phyloP scores from a whole-genome alignment of 345 rosid species.

The Acer negundo region DNA sequence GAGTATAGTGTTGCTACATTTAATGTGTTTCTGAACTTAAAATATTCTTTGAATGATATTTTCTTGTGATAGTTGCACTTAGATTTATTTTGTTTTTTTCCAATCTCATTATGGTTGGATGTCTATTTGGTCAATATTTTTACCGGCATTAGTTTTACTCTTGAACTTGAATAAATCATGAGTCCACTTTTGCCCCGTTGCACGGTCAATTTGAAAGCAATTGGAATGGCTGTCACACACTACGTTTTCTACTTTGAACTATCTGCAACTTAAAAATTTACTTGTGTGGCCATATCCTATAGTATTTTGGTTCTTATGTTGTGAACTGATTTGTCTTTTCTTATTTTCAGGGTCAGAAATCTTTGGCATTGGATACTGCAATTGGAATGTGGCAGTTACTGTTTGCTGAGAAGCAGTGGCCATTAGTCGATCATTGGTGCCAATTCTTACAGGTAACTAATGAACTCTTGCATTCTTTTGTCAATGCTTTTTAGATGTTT shows the following conservation, averaged over 20 bases:
- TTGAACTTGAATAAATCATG: not conserved
- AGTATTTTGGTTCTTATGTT: not conserved
- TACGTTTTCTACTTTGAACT: not conserved
- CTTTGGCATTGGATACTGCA: constrained; percentile 96
- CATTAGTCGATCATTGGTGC: constrained; percentile 94
- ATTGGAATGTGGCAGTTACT: constrained; percentile 99
- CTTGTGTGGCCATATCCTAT: not conserved
- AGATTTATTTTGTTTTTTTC: not conserved
- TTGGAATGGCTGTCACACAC: too few relatives aligned
- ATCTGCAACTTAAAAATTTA: not conserved
- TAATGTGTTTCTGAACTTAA: not conserved
- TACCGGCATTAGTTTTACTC: not conserved
- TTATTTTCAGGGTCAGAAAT: constrained; percentile 82
- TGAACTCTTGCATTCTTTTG: not conserved
- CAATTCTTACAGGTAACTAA: constrained; percentile 84
- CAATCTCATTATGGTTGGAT: not conserved
- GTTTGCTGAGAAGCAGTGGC: constrained; percentile 95
- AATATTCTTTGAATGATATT: not conserved
- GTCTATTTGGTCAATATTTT: not conserved
- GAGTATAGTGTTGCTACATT: not conserved
- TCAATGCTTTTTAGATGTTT: not conserved
- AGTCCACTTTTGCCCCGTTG: not conserved
- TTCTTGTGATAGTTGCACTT: not conserved
- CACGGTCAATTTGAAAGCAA: not conserved
- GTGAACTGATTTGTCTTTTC: not conserved